Evolutionary conservation across 306 rosid species (phyloP).

Genomic region (Lathyrus sativus): DNA sequence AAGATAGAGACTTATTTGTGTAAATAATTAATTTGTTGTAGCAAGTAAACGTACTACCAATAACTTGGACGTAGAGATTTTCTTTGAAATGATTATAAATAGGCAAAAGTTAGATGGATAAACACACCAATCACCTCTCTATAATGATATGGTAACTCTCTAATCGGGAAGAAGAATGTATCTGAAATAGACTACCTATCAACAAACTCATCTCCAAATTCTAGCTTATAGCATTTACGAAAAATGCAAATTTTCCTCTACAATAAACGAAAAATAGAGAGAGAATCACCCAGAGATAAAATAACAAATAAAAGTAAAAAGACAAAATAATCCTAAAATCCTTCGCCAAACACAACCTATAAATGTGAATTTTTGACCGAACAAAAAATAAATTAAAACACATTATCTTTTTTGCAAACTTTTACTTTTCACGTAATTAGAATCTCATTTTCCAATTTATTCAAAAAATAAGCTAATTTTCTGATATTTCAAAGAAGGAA

Average conservation of each 20-base stretch:
- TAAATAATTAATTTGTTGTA: neutral
- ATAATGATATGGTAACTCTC: neutral
- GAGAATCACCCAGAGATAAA: neutral
- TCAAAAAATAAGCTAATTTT: neutral
- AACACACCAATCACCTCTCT: constrained; percentile 2
- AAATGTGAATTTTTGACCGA: no score
- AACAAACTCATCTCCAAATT: neutral
- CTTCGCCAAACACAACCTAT: no score
- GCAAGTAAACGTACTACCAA: neutral
- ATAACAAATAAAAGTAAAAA: neutral
- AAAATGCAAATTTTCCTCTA: neutral
- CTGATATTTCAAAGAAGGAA: neutral
- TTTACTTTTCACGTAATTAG: neutral
- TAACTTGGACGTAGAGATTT: neutral
- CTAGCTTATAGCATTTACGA: neutral
- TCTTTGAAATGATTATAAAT: neutral
- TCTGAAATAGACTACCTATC: neutral
- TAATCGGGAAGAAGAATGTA: neutral
- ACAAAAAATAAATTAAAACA: no score
- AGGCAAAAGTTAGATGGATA: constrained; percentile 4
- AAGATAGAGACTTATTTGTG: neutral
- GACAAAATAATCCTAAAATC: no score
- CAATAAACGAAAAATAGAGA: neutral
- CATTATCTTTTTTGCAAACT: neutral
- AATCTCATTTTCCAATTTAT: no score